A percentile compares a stretch with the other conserved stretches of the same genome.
Conservation (phyloP, 257 asterid genomes). For the Euphrasia confusa region DNA sequence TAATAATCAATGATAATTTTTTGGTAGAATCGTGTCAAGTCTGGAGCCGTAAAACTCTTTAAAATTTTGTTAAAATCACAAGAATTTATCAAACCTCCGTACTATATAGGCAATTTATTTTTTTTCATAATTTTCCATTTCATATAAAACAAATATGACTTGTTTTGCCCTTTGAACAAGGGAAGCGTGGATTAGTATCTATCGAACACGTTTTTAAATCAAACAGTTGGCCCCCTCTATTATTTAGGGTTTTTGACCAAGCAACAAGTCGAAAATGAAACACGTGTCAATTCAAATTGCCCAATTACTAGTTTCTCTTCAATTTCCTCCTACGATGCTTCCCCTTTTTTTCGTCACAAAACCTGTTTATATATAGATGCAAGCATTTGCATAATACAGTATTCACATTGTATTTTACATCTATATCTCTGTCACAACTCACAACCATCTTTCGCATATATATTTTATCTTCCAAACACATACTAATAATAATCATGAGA, state of each 20-base stretch:
- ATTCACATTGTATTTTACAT: constrained; percentile 6
- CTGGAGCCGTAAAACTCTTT: too few species aligned
- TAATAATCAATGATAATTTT: too few species aligned
- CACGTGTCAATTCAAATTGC: constrained; percentile 15
- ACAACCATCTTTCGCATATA: constrained; percentile 1
- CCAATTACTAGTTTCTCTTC: constrained; percentile 20
- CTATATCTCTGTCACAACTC: neutral
- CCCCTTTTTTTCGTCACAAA: constrained; percentile 14
- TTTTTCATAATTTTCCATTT: too few species aligned
- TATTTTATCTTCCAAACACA: neutral
- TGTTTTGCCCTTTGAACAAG: too few species aligned
- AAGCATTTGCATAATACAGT: constrained; percentile 4
- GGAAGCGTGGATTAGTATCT: too few species aligned
- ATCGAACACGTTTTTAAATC: neutral
- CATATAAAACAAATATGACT: too few species aligned
- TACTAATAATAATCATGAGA: constrained; percentile 28
- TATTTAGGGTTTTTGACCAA: neutral
- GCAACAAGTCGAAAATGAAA: constrained; percentile 23
- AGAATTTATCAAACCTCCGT: too few species aligned
- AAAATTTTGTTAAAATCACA: too few species aligned
- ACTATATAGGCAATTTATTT: too few species aligned
- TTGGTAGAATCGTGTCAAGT: too few species aligned
- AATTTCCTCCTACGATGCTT: constrained; percentile 23
- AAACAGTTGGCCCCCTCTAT: neutral
- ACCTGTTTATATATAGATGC: constrained; percentile 17